Percentiles rank a stretch among this genome's conserved stretches.
These are phyloP conservation scores for Scheffersomyces insectosa DNA, from an alignment of 1,139 yeast genomes.

Conservation along the genomic window DNA sequence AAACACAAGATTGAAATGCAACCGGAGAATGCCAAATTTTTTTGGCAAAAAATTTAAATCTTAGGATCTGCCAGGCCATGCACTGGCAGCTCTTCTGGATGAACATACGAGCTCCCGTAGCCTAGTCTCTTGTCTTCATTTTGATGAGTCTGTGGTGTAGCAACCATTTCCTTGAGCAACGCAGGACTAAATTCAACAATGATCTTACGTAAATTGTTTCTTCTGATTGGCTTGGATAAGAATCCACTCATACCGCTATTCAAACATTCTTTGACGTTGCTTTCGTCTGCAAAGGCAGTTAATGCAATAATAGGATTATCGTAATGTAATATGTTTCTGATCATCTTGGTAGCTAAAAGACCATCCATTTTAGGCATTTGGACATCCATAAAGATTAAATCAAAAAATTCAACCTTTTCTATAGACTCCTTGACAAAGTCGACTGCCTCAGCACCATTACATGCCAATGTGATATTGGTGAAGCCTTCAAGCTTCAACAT, in stretches of 20 bases:
- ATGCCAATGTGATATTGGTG: slow-evolving; percentile 67
- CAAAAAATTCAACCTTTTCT: slow-evolving; percentile 47
- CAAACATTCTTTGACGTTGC: slow-evolving; percentile 74
- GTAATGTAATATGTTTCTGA: slow-evolving; percentile 65
- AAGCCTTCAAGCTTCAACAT: slow-evolving; percentile 84
- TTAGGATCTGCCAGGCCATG: too few relatives aligned
- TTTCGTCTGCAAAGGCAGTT: slow-evolving; percentile 92
- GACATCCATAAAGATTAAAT: slow-evolving; percentile 90
- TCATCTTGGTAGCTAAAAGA: slow-evolving; percentile 71
- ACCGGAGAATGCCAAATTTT: too few relatives aligned
- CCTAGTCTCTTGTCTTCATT: slow-evolving; percentile 17
- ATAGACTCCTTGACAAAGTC: slow-evolving; percentile 56
- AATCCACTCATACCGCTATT: slow-evolving; percentile 88
- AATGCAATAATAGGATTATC: slow-evolving; percentile 83
- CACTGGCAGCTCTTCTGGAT: background rate
- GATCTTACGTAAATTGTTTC: slow-evolving; percentile 61
- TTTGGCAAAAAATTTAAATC: too few relatives aligned
- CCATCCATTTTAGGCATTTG: slow-evolving; percentile 97
- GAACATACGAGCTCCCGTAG: slow-evolving; percentile 4
- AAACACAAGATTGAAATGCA: too few relatives aligned
- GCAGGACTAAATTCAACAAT: slow-evolving; percentile 46
- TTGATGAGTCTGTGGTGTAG: slow-evolving; percentile 24
- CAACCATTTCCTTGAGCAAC: slow-evolving; percentile 23
- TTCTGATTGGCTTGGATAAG: slow-evolving; percentile 80
- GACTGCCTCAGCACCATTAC: slow-evolving; percentile 89